Evolutionary conservation across 352 stramenopile genomes (phyloP).

Genomic region (Thraustochytrium sp.): DNA sequence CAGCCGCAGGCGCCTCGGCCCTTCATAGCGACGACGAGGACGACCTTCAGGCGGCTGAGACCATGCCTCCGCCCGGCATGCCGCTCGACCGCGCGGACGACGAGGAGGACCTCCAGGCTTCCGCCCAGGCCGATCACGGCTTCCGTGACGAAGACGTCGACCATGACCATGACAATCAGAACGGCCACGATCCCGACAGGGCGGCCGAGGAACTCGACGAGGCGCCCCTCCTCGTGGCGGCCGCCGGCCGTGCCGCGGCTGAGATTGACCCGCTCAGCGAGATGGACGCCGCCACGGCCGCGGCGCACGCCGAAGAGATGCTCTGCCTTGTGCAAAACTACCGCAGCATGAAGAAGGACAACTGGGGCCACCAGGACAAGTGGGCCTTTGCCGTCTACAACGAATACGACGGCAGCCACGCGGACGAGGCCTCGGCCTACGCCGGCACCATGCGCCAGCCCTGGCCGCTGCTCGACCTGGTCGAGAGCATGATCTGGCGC

Average conservation of each 20-base stretch:
- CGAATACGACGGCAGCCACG: conserved; percentile 20
- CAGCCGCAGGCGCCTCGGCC: not conserved
- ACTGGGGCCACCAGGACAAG: conserved; percentile 33
- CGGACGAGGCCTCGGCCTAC: not conserved
- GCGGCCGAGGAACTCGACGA: not conserved
- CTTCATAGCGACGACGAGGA: not conserved
- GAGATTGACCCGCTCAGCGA: not conserved
- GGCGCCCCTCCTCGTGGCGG: no score
- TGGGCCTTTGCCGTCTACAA: conserved; percentile 42
- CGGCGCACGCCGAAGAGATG: conserved; percentile 42
- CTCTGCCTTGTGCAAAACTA: conserved; percentile 36
- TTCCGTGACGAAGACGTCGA: no score
- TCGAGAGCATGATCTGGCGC: conserved; percentile 43
- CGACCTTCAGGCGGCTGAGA: not conserved
- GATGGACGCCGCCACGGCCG: conserved; percentile 39
- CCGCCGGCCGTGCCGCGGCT: no score
- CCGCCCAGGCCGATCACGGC: no score
- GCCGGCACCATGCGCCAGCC: not conserved
- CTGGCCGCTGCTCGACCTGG: conserved; percentile 27
- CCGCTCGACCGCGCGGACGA: no score
- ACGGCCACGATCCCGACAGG: not conserved
- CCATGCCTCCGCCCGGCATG: no score
- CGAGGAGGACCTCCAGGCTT: not conserved
- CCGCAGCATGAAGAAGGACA: conserved; percentile 40
- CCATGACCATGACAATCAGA: no score